Evolutionary conservation across 192 early-diverging fungal species (phyloP).

Genomic region (Paraglomus brasilianum): DNA sequence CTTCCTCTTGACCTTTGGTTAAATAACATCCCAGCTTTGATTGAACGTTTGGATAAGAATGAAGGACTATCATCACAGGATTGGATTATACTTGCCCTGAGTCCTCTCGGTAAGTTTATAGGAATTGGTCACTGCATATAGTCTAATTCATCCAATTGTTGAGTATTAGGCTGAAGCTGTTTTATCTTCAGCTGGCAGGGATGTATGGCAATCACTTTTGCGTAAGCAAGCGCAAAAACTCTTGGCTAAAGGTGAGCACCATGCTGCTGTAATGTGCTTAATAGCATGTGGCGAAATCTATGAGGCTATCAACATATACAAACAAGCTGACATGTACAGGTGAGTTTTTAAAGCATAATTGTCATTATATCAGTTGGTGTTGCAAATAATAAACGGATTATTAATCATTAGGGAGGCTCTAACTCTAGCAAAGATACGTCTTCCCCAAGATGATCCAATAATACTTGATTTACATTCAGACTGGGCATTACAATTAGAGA

Average conservation of each 20-base stretch:
- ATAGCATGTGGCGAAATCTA: conserved; percentile 42
- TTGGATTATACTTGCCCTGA: conserved; percentile 51
- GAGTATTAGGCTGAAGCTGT: background rate
- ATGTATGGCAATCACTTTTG: conserved; percentile 46
- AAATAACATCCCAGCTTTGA: conserved; percentile 18
- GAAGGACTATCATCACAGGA: conserved; percentile 38
- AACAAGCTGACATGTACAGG: conserved; percentile 39
- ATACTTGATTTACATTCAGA: conserved; percentile 30
- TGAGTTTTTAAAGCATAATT: conserved; percentile 30
- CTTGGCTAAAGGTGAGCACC: conserved; percentile 33
- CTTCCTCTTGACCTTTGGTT: conserved; percentile 27
- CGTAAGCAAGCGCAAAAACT: conserved; percentile 42
- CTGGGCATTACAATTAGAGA: conserved; percentile 36
- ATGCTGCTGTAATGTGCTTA: conserved; percentile 44
- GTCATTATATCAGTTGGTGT: background rate
- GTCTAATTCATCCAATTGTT: background rate
- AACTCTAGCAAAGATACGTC: conserved; percentile 34
- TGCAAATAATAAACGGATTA: background rate
- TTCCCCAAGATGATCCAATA: conserved; percentile 33
- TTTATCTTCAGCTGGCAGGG: conserved; percentile 37
- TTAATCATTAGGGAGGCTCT: conserved; percentile 36
- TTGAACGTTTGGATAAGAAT: conserved; percentile 17
- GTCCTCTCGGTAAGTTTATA: conserved; percentile 47
- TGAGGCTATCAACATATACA: conserved; percentile 47
- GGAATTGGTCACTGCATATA: background rate